Base-by-base conservation (phyloP, 768 basidiomycete species). In the Galerina sulciceps region DNA sequence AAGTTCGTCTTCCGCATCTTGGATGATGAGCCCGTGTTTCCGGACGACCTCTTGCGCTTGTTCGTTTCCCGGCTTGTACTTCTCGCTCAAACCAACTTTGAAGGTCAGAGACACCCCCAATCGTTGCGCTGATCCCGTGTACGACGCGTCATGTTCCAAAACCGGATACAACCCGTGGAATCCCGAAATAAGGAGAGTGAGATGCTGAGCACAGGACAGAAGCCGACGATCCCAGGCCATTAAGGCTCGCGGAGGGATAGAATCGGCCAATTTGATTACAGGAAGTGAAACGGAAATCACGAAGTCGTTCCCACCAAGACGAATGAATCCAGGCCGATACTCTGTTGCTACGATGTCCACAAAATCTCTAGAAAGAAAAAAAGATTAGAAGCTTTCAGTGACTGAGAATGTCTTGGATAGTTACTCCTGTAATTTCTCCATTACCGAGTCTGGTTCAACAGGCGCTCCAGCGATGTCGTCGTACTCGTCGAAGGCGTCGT, bases 211-310 rank as follows among this genome's bases (percentile, higher is more conserved):
- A 31, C 79, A 77, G 4, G 83, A 76, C 18, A 90, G 76, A 5
- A 91, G 79, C 9, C 81, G 81, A 13, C 83, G 77, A 65, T 91
- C 90, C 90, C 90, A 91, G 20, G 89, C 88, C 71, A 89, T 82
- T 34, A 91, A 74, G 10, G 88, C 88, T 37, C 85, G 84, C 3
- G 87, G 79, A 10, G 87, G 80, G 20, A 89, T 84, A 49, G 75
- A 77, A 11, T 78, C 64, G 13, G 84, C 76, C 10, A 88, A 76
- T 10, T 63, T 72, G 57, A 86, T 73, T 40, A 83, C 78, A 10
- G 86, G 84, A n/a, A 85, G 57, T 2, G 86, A 86, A 6, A 88
- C 74, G 2, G 85, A 83, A 11, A 88, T 68, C 13, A 78, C 77
- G 59, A 85, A 81, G 59, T 83, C 83, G 61, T 83, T 76, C 35